Evolutionary conservation across 2,329 filamentous ascomycete species (phyloP).

Genomic region (Dothiorella sarmentorum): DNA sequence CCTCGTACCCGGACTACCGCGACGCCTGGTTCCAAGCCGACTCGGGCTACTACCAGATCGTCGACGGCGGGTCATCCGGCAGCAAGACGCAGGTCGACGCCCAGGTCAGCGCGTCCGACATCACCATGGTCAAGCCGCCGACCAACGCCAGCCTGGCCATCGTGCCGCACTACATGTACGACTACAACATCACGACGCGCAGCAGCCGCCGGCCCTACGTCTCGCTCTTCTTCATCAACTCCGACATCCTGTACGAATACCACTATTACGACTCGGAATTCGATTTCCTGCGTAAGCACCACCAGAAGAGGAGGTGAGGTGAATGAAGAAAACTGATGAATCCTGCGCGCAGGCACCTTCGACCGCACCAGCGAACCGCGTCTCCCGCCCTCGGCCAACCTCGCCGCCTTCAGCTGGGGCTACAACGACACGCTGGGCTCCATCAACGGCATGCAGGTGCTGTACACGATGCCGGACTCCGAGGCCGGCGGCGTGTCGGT

Average conservation of each 20-base stretch:
- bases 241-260: neutral
- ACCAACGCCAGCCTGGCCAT: neutral
- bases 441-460: neutral
- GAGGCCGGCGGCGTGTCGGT: neutral
- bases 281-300: neutral
- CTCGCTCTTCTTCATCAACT: neutral
- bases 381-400: neutral
- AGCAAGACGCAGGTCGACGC: neutral
- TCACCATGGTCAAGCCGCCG: neutral
- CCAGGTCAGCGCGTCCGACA: neutral
- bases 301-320: too few species aligned
- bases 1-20: neutral
- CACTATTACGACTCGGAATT: neutral
- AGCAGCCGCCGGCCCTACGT: neutral
- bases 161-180: neutral
- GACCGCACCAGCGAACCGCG: neutral
- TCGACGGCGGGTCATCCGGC: neutral
- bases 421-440: neutral
- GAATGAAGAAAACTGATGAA: neutral
- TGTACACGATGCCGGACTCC: neutral
- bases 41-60: neutral
- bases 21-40: neutral
- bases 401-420: neutral
- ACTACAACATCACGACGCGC: neutral
- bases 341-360: neutral